Conservation (phyloP, 2,329 filamentous ascomycete genomes). For the Phialophora chinensis region DNA sequence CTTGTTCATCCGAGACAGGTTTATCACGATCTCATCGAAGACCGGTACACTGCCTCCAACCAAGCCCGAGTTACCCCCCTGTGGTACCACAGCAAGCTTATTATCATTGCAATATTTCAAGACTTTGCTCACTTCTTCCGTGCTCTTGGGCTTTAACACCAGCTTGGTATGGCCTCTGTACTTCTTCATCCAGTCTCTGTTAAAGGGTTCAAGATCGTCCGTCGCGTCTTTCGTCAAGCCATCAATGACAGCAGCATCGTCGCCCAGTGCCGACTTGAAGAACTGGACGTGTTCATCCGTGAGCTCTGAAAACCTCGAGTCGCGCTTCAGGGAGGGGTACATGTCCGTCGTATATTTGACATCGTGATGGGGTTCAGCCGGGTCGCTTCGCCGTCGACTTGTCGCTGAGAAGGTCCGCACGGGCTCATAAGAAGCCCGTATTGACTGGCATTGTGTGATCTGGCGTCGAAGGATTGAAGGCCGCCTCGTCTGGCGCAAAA, state of each 20-base stretch:
- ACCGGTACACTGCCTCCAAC: slow-evolving; percentile 96
- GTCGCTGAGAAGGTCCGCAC: slow-evolving; percentile 32
- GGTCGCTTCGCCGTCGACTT: slow-evolving; percentile 27
- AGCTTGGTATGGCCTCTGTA: slow-evolving; percentile 89
- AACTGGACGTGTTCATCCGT: slow-evolving; percentile 78
- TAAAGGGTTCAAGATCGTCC: slow-evolving; percentile 89
- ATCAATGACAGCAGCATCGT: slow-evolving; percentile 80
- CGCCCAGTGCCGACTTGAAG: slow-evolving; percentile 82
- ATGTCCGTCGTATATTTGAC: slow-evolving; percentile 83
- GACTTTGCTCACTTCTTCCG: slow-evolving; percentile 87
- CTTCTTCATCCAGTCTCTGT: slow-evolving; percentile 99
- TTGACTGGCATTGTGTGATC: slow-evolving; percentile 17
- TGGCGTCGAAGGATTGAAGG: slow-evolving; percentile 23
- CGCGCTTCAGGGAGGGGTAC: slow-evolving; percentile 78
- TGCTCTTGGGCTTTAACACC: slow-evolving; percentile 82
- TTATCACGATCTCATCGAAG: slow-evolving; percentile 97
- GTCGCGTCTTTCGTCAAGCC: slow-evolving; percentile 74
- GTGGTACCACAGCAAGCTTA: slow-evolving; percentile 89
- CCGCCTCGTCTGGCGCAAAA: slow-evolving; percentile 26
- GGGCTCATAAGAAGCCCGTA: slow-evolving; percentile 20
- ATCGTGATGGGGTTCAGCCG: slow-evolving; percentile 32
- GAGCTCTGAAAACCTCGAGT: slow-evolving; percentile 72
- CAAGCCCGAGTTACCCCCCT: slow-evolving; percentile 95
- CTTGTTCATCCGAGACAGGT: slow-evolving; percentile 84
- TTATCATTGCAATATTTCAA: slow-evolving; percentile 95